phyloP scores from a whole-genome alignment of 176 grass and related monocot genomes.

The Chrysopogon serrulatus region DNA sequence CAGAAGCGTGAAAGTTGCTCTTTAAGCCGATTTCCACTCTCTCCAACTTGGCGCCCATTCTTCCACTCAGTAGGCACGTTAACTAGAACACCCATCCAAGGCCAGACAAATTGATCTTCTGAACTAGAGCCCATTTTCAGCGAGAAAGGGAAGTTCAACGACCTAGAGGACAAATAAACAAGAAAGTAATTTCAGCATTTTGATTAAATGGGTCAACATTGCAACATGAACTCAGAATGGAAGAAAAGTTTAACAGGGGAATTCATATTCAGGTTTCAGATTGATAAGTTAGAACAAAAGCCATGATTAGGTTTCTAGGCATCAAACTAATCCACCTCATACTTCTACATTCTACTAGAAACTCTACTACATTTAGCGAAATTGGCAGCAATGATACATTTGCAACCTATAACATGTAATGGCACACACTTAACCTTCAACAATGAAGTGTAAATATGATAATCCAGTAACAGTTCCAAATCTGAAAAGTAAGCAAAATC shows the following conservation, averaged over 20 bases:
- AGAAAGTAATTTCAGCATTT: neutral
- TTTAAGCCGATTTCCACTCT: constrained; percentile 34
- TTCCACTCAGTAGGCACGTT: constrained; percentile 47
- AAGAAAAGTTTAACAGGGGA: neutral
- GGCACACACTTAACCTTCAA: too few relatives aligned
- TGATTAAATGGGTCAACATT: neutral
- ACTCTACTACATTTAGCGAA: too few relatives aligned
- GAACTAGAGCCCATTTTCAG: neutral
- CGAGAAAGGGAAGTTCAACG: neutral
- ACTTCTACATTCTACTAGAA: too few relatives aligned
- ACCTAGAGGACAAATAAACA: neutral
- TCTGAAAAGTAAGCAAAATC: too few relatives aligned
- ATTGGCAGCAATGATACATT: too few relatives aligned
- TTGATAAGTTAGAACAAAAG: too few relatives aligned
- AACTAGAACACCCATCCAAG: constrained; percentile 47
- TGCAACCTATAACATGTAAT: too few relatives aligned
- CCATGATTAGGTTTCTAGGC: too few relatives aligned
- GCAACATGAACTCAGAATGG: neutral
- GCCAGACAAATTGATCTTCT: constrained; percentile 15
- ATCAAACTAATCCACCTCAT: too few relatives aligned
- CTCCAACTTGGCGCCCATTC: constrained; percentile 40
- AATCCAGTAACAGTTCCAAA: too few relatives aligned
- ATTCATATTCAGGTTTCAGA: too few relatives aligned
- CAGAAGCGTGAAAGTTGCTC: constrained; percentile 1
- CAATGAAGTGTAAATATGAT: too few relatives aligned